phyloP scores from a whole-genome alignment of 2,329 filamentous ascomycete genomes.

The Hymenoscyphus scutula region DNA sequence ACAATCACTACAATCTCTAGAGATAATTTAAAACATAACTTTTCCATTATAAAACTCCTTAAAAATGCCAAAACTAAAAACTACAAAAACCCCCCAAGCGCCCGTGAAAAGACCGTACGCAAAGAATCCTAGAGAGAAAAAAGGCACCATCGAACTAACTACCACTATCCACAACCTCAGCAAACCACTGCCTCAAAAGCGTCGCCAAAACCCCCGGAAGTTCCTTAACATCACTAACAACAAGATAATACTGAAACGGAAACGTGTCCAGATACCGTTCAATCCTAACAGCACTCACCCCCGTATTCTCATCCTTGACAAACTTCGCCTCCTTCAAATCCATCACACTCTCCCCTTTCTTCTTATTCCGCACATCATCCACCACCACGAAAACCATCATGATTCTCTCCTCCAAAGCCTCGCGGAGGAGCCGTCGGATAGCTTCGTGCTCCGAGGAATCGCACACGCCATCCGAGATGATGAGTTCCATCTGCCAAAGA shows the following conservation, averaged over 20 bases:
- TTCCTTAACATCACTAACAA: conserved; percentile 89
- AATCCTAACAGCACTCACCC: conserved; percentile 69
- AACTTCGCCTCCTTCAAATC: conserved; percentile 88
- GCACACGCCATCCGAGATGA: conserved; percentile 91
- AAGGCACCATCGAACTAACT: too few species aligned
- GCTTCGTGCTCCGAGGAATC: conserved; percentile 76
- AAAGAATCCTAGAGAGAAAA: too few species aligned
- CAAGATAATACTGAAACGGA: conserved; percentile 94
- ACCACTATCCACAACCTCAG: conserved; percentile 51
- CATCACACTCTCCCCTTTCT: conserved; percentile 67
- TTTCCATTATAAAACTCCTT: too few species aligned
- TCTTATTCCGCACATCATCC: conserved; percentile 58
- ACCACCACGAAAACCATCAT: conserved; percentile 99
- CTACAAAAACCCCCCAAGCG: too few species aligned
- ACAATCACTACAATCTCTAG: too few species aligned
- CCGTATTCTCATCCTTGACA: conserved; percentile 57
- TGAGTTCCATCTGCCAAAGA: conserved; percentile 91
- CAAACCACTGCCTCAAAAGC: conserved; percentile 93
- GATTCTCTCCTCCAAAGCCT: conserved; percentile 88
- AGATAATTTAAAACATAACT: too few species aligned
- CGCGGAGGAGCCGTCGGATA: conserved; percentile 77
- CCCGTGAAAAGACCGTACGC: too few species aligned
- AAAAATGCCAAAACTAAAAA: too few species aligned
- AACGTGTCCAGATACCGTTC: conserved; percentile 93
- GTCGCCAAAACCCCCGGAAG: conserved; percentile 84